Evolutionary conservation across 1,284 basidiomycete genomes (phyloP), one percentile per base, ranked within the genome.

Genomic region (Irpex rosettiformis): DNA sequence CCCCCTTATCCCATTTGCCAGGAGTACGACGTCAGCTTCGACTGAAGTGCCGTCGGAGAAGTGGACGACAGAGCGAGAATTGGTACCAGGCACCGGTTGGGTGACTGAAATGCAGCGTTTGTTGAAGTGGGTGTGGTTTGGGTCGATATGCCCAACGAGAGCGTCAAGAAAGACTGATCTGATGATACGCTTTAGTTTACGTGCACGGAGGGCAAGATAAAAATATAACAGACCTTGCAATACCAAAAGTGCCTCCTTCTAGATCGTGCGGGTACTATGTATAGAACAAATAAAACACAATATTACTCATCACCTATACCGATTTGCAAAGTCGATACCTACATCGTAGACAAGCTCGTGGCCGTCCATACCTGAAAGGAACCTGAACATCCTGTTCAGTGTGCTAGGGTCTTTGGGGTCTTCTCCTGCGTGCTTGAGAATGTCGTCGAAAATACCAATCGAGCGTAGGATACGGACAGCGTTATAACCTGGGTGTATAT

Each of bases 1-100:
- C 56, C 80, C 82, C 59, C 71, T 76, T 54, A 83, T 77, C 0
- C 80, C 80, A 62, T 83, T 81, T 3, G 79, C 76, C 5, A 79
- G 80, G 53, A 83, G 69, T 22, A 83, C 70, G 4, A 82, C 63
- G 56, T 81, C 79, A 6, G 79, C 69, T 63, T 77, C 74, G 53
- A 76, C 67, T 0, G 68, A 71, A 7, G 75, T 73, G 4, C 75
- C 76, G 59, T 82, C 79, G n/a, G 73, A 61, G 62, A 83, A 83
- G 30, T 72, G 68, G 3, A 82, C 64, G 4, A 67, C 54, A n/a
- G 73, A 64, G 10, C 61, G 65, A 13, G 70, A 69, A 40, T 16
- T 37, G 22, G 67, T 66, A 22, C 61, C 58, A 27, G 62, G 55
- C 30, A 57, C 29, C 16, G 57, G 53, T 21, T 37, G 48, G n/a